phyloP scores from a whole-genome alignment of 805 yeast genomes.

The Teunomyces tritomae region DNA sequence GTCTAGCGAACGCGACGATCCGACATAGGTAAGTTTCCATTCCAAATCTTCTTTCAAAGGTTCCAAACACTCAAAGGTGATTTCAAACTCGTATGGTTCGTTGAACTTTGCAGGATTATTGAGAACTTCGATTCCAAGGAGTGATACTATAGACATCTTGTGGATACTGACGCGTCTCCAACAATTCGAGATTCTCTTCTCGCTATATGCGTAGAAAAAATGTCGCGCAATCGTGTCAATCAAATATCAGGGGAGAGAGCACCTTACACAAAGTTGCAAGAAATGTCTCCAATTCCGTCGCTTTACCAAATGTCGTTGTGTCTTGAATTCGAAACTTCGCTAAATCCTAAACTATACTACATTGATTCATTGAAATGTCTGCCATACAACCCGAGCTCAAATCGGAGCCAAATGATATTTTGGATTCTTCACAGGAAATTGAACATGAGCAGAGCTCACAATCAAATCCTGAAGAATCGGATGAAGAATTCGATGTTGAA shows the following conservation, averaged over 20 bases:
- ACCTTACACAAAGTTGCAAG: not conserved
- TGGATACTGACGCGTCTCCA: constrained; percentile 1
- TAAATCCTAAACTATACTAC: not conserved
- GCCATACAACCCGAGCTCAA: not conserved
- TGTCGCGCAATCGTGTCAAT: not conserved
- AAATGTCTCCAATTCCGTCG: not conserved
- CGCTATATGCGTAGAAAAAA: not conserved
- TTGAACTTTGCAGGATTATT: constrained; percentile 94
- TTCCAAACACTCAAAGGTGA: constrained; percentile 95
- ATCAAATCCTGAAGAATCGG: constrained; percentile 7
- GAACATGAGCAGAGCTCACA: constrained; percentile 4
- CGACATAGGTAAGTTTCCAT: constrained; percentile 97
- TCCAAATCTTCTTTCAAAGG: constrained; percentile 89
- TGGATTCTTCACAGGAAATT: not conserved
- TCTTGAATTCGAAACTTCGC: not conserved
- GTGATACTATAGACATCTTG: constrained; percentile 86
- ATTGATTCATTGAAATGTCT: not conserved
- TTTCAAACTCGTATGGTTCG: constrained; percentile 93
- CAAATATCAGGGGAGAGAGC: not conserved
- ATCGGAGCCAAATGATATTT: not conserved
- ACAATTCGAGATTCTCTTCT: not conserved
- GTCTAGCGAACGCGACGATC: constrained; percentile 89
- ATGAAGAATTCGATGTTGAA: constrained; percentile 6
- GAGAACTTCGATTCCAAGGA: constrained; percentile 85
- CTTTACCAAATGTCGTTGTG: not conserved